A percentile compares a stretch with the other conserved stretches of the same genome.
These are phyloP conservation scores for Theobroma grandiflorum DNA, from an alignment of 441 rosid species.

Conservation along the genomic window DNA sequence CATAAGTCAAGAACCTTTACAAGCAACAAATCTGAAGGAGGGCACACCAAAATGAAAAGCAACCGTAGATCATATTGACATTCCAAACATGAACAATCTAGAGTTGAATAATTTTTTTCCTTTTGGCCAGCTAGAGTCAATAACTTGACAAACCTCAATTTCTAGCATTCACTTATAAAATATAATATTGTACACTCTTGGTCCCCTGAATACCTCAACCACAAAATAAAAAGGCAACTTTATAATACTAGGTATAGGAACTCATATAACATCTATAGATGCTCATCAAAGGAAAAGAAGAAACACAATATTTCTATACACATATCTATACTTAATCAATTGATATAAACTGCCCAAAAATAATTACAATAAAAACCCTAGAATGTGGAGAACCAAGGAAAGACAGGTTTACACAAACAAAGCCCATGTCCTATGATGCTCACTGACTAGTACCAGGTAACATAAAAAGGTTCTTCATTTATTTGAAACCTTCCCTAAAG, in stretches of 20 bases:
- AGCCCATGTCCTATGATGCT: background rate
- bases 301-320: background rate
- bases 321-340: background rate
- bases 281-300: background rate
- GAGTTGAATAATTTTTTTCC: background rate
- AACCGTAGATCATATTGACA: background rate
- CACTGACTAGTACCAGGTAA: background rate
- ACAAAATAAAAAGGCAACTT: background rate
- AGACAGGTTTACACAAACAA: background rate
- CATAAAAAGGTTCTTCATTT: background rate
- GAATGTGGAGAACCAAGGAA: background rate
- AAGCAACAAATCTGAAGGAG: background rate
- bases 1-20: background rate
- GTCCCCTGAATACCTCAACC: slow-evolving; percentile 1
- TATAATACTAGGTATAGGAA: background rate
- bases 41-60: background rate
- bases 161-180: background rate
- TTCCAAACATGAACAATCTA: background rate
- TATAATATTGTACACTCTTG: background rate
- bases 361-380: background rate
- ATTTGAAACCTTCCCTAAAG: background rate
- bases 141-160: background rate
- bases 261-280: background rate
- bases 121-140: background rate
- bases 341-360: background rate